These are phyloP conservation scores for Somion occarium DNA, from an alignment of 1,284 basidiomycete species.

Conservation along the genomic window DNA sequence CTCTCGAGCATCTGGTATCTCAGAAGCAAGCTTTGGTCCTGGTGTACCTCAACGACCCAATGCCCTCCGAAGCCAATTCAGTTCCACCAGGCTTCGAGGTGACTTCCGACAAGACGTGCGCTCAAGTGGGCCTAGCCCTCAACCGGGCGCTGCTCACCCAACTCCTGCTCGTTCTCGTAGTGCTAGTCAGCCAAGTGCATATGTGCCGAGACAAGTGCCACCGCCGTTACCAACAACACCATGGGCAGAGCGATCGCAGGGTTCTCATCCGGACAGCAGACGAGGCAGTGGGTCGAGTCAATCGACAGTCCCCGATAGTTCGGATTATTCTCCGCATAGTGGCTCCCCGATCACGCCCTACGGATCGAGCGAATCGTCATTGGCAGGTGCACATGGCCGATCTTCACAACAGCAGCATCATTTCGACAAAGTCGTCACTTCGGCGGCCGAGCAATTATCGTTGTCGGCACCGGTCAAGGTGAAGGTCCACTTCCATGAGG, in stretches of 20 bases:
- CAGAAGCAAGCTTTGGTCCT: conserved; percentile 49
- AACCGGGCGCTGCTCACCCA: conserved; percentile 17
- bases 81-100: conserved; percentile 55
- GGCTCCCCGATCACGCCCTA: conserved; percentile 80
- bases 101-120: conserved; percentile 41
- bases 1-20: conserved; percentile 41
- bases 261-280: conserved; percentile 55
- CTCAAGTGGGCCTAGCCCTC: conserved; percentile 19
- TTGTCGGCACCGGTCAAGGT: conserved; percentile 61
- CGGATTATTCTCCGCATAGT: conserved; percentile 76
- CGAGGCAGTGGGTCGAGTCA: conserved; percentile 77
- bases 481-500: conserved; percentile 85
- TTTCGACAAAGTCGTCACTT: conserved; percentile 36
- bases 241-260: conserved; percentile 47
- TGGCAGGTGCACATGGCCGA: conserved; percentile 48
- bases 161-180: conserved; percentile 58
- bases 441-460: conserved; percentile 23
- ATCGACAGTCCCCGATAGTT: conserved; percentile 65
- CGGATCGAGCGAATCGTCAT: conserved; percentile 77
- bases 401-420: conserved; percentile 33
- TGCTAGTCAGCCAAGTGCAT: conserved; percentile 70
- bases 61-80: conserved; percentile 64
- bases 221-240: conserved; percentile 55
- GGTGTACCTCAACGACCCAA: conserved; percentile 39
- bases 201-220: conserved; percentile 50